Base-by-base conservation (phyloP, 768 basidiomycete species). In the Phaeotremella skinneri region DNA sequence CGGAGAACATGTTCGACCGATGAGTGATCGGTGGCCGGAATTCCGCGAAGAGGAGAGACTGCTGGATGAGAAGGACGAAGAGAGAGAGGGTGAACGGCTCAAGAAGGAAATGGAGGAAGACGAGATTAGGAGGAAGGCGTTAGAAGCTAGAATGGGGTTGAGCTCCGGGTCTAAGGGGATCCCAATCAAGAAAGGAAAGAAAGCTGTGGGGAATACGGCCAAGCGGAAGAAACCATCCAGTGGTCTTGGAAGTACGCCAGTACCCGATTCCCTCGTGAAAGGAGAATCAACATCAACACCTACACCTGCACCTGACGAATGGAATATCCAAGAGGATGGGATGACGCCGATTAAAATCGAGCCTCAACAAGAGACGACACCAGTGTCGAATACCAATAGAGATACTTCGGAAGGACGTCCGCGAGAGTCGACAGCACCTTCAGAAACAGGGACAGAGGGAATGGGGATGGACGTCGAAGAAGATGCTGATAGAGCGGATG, bases 41-140 rank as follows among this genome's bases (percentile, higher is more conserved):
- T 96, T 85, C 68, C 86, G 88, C 82, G 78, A 79, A 49, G 92
- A 96, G 74, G 89, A 93, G 72, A 86, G 85, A 83, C 81, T 78
- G 5, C 76, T 90, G 51, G 90, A 92, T 64, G 83, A 81, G n/a
- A 75, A 79, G 29, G 91, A 39, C 9, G 85, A 86, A 64, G 61
- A 68, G 16, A 61, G 57, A 29, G 65, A 58, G 9, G 42, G 55
- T 20, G 43, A 45, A 45, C 7, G 43, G 47, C 25, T 71, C 49
- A 59, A 53, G 26, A 69, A 66, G 62, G 69, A 73, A 48, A 55
- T 65, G 32, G 61, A 43, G 31, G 53, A 62, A 50, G 49, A 49
- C 14, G 56, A 39, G 29, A 1, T 37, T 13, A 23, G 16, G 41
- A 62, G 41, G 37, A 39, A 21, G 34, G 27, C 27, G 5, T 32